These are phyloP conservation scores for Candida palmyrensis DNA, from an alignment of 805 yeast species.

Conservation along the genomic window DNA sequence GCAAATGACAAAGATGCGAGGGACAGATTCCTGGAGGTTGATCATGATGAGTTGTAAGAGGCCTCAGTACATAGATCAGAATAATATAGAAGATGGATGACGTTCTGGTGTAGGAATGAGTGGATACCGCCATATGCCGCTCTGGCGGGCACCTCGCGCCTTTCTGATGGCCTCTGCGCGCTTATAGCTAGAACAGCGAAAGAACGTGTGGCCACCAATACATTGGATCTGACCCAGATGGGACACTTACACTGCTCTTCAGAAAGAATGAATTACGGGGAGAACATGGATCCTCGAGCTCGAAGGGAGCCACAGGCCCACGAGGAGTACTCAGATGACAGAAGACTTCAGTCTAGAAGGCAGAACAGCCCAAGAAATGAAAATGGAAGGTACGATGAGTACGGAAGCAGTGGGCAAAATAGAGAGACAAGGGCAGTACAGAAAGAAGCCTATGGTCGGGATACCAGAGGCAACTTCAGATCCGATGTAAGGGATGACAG, in stretches of 20 bases:
- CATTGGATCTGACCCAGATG: too few species aligned
- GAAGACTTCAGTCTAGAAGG: too few species aligned
- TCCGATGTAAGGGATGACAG: too few species aligned
- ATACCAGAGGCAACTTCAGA: too few species aligned
- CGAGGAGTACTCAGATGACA: conserved; percentile 1
- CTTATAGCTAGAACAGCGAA: too few species aligned
- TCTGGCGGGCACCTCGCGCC: too few species aligned
- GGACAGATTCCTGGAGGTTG: conserved; percentile 8
- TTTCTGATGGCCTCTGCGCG: too few species aligned
- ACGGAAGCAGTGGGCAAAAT: too few species aligned
- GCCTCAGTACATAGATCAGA: neutral
- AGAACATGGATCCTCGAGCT: neutral
- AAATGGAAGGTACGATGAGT: conserved; percentile 6
- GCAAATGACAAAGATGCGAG: conserved; percentile 10
- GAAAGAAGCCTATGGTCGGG: too few species aligned
- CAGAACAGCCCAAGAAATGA: conserved; percentile 6
- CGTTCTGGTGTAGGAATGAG: neutral
- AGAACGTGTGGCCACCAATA: neutral
- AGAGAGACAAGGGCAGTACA: too few species aligned
- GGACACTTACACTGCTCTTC: too few species aligned
- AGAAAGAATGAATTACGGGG: conserved; percentile 3
- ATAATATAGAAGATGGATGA: neutral
- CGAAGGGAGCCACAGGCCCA: neutral
- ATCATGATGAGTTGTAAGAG: conserved; percentile 4
- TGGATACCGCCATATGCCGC: neutral